Conservation (phyloP, 2,329 filamentous ascomycete species). For the Keithomyces neogunnii region DNA sequence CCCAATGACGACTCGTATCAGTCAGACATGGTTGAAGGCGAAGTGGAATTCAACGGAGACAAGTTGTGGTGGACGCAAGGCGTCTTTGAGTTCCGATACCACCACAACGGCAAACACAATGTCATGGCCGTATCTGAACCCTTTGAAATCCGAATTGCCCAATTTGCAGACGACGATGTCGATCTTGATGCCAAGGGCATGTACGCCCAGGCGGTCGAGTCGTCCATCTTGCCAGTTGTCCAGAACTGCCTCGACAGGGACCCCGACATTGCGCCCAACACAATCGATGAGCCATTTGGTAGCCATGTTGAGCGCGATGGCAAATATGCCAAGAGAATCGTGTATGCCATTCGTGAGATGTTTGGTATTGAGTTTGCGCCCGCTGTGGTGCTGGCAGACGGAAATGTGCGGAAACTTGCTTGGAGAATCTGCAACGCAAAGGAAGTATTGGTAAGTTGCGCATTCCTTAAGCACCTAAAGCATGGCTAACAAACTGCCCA, state of each 20-base stretch:
- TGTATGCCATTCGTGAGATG: slow-evolving; percentile 94
- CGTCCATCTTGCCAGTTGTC: slow-evolving; percentile 70
- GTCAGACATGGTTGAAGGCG: slow-evolving; percentile 60
- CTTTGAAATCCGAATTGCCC: slow-evolving; percentile 79
- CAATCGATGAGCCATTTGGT: slow-evolving; percentile 74
- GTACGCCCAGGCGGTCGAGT: slow-evolving; percentile 64
- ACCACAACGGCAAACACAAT: slow-evolving; percentile 85
- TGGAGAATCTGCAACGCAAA: slow-evolving; percentile 96
- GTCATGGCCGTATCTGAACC: slow-evolving; percentile 91
- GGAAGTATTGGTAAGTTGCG: slow-evolving; percentile 70
- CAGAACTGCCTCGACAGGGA: slow-evolving; percentile 90
- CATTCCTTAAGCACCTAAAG: neutral
- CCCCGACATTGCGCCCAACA: slow-evolving; percentile 78
- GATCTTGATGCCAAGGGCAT: slow-evolving; percentile 49
- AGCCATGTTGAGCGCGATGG: slow-evolving; percentile 75
- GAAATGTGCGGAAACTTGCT: slow-evolving; percentile 79
- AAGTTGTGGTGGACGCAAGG: slow-evolving; percentile 97
- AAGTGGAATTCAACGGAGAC: slow-evolving; percentile 82
- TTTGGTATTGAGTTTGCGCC: slow-evolving; percentile 94
- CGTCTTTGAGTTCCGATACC: slow-evolving; percentile 94
- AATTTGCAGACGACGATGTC: slow-evolving; percentile 69
- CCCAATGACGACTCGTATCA: slow-evolving; percentile 42
- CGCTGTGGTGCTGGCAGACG: slow-evolving; percentile 85
- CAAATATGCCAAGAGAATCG: slow-evolving; percentile 82
- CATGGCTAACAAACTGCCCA: slow-evolving; percentile 18